Evolutionary conservation across 2,329 filamentous ascomycete species (phyloP), one percentile per base, ranked within the genome.

Genomic region (Tolypocladium ophioglossoides): DNA sequence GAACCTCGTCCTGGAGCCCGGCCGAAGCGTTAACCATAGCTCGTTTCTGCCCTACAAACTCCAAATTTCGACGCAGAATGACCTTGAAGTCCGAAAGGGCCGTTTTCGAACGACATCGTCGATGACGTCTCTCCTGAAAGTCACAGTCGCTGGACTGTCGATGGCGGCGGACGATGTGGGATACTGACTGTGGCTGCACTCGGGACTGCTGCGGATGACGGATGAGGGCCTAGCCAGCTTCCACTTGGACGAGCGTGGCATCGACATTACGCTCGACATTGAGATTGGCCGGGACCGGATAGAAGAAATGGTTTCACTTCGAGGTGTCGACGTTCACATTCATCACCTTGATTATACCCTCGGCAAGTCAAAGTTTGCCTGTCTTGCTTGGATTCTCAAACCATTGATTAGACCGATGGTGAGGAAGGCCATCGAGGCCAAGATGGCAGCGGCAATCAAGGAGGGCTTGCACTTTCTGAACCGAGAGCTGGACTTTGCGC

Each of bases 31-130:
- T 62, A 92, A 96, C 67, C 75, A 86, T 57, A 89, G 87, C 3
- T 96, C 91, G 0, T 97, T 97, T 74, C 77, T 97, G 1, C 92
- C 92, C 0, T 92, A 90, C 72, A 83, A 84, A 54, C 76, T 96
- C 52, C 85, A 87, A 47, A 74, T 96, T 4, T 85, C 91, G 58
- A 92, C 89, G 0, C 86, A 86, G 68, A 96, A 95, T 63, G 87
- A 95, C 61, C 73, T 96, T 37, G 89, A 95, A 59, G 83, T 96
- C 41, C 82, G 86, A 59, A 95, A 95, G 68, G 85, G 84, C 20
- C 84, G 79, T 8, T 62, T 66, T 30, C 62, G 66, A n/a, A 91
- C 87, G 0, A 78, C 79, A 2, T 83, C 87, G 0, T 71, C 71
- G 8, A 75, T 86, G 54, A 86, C 83, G 27, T 91, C 88, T 0